Evolutionary conservation across 78 protist genomes (phyloP), one percentile per base, ranked within the genome.

Genomic region (Chrysochromulina parva): DNA sequence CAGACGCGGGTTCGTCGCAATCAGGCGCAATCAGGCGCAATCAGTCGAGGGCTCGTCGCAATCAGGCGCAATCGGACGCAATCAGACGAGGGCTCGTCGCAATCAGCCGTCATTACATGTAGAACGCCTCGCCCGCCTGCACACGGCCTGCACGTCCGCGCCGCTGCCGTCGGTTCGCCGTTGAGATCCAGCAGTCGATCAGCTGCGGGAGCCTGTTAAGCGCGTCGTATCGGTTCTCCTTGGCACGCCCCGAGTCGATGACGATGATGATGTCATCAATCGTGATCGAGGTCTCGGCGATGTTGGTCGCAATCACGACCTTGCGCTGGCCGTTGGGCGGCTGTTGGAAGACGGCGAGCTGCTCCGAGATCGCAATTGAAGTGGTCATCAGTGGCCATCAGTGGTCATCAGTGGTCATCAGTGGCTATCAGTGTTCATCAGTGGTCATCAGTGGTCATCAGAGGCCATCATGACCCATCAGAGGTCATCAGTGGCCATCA

Each of bases 141-240:
- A 93, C 96, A 50, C 98, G 93, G 47, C 99, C 99, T 1, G 99
- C 99, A 0, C 99, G 94, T 22, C 99, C 99, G 0, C 97, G 94
- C 2, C 99, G 85, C 88, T 98, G 99, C 54, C 95, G 90, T 3
- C 97, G 97, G 19, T 95, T 88, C 6, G 99, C 98, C 11, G 65
- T 84, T 0, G 93, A 62, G n/a, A 92, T 86, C 96, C 95, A 95
- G 11, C 69, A 59, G 55, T 90, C 93, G 26, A 90, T 84, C 87
- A 97, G 95, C 53, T 73, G 47, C 10, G 94, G 76, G 90, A 73
- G 82, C 50, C n/a, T 2, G 82, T 73, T 73, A 22, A 48, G 54
- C 50, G 55, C 82, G 54, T 73, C 82, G 55, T 73, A 73, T 55
- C 55, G 50, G 20, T 67, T 73, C 55, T 16, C 22, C 54, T 73